Evolutionary conservation across 2,329 filamentous ascomycete species (phyloP).

Genomic region (Exophiala sp.): DNA sequence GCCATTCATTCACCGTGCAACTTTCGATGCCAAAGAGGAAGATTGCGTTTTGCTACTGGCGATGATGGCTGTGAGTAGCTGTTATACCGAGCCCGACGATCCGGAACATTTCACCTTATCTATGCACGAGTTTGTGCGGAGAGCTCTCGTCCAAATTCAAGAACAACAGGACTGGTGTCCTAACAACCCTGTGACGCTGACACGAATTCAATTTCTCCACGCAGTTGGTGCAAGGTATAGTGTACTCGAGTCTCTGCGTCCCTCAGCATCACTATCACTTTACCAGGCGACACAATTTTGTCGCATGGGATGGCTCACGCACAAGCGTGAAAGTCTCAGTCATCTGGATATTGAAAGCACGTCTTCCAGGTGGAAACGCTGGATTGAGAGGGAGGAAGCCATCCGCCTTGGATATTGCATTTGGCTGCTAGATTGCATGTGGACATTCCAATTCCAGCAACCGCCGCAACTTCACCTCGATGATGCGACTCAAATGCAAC

Average conservation of each 20-base stretch:
- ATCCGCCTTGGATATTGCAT: slow-evolving; percentile 41
- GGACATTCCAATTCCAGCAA: slow-evolving; percentile 38
- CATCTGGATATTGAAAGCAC: not conserved
- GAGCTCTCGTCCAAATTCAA: slow-evolving; percentile 37
- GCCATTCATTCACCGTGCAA: slow-evolving; percentile 36
- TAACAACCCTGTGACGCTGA: slow-evolving; percentile 6
- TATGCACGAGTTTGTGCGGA: slow-evolving; percentile 41
- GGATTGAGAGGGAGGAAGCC: slow-evolving; percentile 37
- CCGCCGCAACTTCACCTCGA: slow-evolving; percentile 37
- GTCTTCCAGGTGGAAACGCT: slow-evolving; percentile 32
- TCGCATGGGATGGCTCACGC: slow-evolving; percentile 1
- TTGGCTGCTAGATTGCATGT: slow-evolving; percentile 44
- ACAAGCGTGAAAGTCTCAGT: not conserved
- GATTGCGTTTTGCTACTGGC: slow-evolving; percentile 41
- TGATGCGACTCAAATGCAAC: slow-evolving; percentile 34
- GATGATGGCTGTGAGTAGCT: slow-evolving; percentile 40
- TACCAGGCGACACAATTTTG: slow-evolving; percentile 17
- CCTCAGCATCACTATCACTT: slow-evolving; percentile 14
- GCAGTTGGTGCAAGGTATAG: slow-evolving; percentile 29
- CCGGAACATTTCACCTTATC: slow-evolving; percentile 32
- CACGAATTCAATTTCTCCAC: slow-evolving; percentile 28
- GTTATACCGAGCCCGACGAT: slow-evolving; percentile 32
- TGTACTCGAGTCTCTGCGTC: slow-evolving; percentile 20
- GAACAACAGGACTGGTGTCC: slow-evolving; percentile 14
- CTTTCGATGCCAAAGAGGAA: slow-evolving; percentile 34